Evolutionary conservation across 148 eudicot species (phyloP), one percentile per base, ranked within the genome.

Genomic region (Diospyros lotus): DNA sequence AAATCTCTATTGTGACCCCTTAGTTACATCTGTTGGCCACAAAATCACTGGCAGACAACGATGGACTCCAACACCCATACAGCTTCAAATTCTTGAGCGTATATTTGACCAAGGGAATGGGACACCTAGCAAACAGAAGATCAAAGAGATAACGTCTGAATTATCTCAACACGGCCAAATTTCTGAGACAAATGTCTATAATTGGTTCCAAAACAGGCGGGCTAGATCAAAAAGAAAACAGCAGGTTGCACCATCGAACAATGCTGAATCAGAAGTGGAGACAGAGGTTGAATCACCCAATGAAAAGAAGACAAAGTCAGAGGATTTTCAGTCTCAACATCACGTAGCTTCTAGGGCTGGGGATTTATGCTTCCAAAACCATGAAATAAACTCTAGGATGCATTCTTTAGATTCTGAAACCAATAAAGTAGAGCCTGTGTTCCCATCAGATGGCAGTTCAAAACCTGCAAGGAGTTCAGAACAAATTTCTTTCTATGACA

Each of bases 131-230:
- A 81, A 77, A 72, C 75, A 77, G 66, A 74, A 64, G 71, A 77
- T 77, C 44, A 77, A 77, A 69, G 84, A 77, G 13, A 63, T 81
- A 64, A 70, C 84, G 1, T 9, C 53, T 15, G 78, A 77, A 63
- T 59, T 81, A 28, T 68, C 78, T 6, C 84, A 81, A 77, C 80
- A 81, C 58, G 84, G 84, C 40, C 80, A 66, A 40, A 77, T 81
- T 58, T 73, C 80, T 38, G 84, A 81, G 74, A 74, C 80, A 15
- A 81, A 81, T 64, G 84, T 81, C n/a, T 77, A 77, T 64, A 81
- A 81, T 63, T 81, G 84, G 84, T 81, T 81, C 64, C 84, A 81
- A 28, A 81, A 81, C 73, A 69, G 84, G 73, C 75, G 84, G 56
- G 84, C 84, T 69, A 75, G 84, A 41, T 81, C 80, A 45, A 81